phyloP scores from a whole-genome alignment of 805 yeast genomes.

The Candida berthetii region DNA sequence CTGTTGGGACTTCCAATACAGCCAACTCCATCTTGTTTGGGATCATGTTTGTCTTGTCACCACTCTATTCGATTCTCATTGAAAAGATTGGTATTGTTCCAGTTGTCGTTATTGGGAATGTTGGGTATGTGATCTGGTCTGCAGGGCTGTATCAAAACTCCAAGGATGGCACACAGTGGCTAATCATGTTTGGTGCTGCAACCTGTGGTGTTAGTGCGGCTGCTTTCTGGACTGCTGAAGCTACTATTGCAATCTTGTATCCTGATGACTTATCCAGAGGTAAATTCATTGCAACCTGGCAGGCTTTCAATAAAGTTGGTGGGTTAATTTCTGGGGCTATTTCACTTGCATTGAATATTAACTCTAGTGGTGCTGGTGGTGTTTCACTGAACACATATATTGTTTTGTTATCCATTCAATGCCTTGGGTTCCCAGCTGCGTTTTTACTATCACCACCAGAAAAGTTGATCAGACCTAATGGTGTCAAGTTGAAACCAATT shows the following conservation, averaged over 20 bases:
- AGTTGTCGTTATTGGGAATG: slow-evolving; percentile 13
- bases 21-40: slow-evolving; percentile 14
- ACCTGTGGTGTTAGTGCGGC: slow-evolving; percentile 19
- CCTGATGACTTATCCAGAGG: slow-evolving; percentile 18
- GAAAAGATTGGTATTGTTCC: slow-evolving; percentile 17
- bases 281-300: slow-evolving; percentile 22
- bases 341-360: slow-evolving; percentile 10
- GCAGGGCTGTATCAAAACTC: slow-evolving; percentile 22
- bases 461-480: slow-evolving; percentile 23
- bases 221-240: slow-evolving; percentile 23
- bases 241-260: slow-evolving; percentile 19
- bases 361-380: slow-evolving; percentile 9
- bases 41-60: slow-evolving; percentile 16
- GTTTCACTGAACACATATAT: slow-evolving; percentile 19
- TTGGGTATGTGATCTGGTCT: slow-evolving; percentile 20
- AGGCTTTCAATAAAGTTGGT: slow-evolving; percentile 18
- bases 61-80: slow-evolving; percentile 15
- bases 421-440: slow-evolving; percentile 17
- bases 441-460: slow-evolving; percentile 18
- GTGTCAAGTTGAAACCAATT: slow-evolving; percentile 10
- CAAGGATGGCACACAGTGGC: slow-evolving; percentile 18
- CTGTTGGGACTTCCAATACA: slow-evolving; percentile 11
- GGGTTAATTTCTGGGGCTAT: slow-evolving; percentile 21
- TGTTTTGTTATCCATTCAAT: slow-evolving; percentile 18
- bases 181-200: slow-evolving; percentile 19